A percentile compares a stretch with the other conserved stretches of the same genome.
Evolutionary conservation across 1,284 basidiomycete genomes (phyloP).

Genomic region (Puccinia horiana): DNA sequence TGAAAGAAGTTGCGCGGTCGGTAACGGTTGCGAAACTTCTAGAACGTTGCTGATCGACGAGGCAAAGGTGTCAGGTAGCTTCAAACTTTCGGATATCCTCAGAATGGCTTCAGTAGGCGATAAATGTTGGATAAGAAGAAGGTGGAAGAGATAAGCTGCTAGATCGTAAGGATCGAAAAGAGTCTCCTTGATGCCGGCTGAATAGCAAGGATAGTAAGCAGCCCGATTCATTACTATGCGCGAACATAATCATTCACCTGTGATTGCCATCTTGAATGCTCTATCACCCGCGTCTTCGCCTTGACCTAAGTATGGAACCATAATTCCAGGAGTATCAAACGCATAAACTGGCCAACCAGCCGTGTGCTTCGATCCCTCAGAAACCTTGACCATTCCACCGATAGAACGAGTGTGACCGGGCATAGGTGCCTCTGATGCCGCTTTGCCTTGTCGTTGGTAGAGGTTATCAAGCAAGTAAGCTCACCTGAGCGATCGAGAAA

Average conservation of each 20-base stretch:
- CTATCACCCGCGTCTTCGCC: conserved; percentile 81
- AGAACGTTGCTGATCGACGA: neutral
- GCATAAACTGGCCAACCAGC: conserved; percentile 78
- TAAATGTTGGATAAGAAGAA: conserved; percentile 19
- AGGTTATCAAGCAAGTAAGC: conserved; percentile 35
- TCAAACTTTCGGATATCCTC: conserved; percentile 11
- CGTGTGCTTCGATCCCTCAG: conserved; percentile 80
- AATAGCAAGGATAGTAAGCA: neutral
- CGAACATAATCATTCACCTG: conserved; percentile 66
- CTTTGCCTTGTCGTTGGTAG: conserved; percentile 66
- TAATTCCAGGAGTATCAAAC: conserved; percentile 93
- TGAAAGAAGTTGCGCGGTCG: conserved; percentile 65
- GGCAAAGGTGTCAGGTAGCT: neutral
- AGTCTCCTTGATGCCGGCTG: conserved; percentile 44
- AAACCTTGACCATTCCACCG: conserved; percentile 61
- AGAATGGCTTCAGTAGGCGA: neutral
- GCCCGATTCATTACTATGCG: neutral
- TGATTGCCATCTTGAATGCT: conserved; percentile 87
- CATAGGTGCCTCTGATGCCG: conserved; percentile 81
- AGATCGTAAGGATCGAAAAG: conserved; percentile 42
- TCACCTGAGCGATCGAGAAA: conserved; percentile 35
- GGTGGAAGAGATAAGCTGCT: conserved; percentile 31
- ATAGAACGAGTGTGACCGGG: conserved; percentile 77
- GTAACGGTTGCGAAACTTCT: conserved; percentile 16
- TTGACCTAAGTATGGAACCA: conserved; percentile 91